A percentile compares a stretch with the other conserved stretches of the same genome.
phyloP scores from a whole-genome alignment of 352 stramenopile genomes.

The Aphanomyces stellatus region DNA sequence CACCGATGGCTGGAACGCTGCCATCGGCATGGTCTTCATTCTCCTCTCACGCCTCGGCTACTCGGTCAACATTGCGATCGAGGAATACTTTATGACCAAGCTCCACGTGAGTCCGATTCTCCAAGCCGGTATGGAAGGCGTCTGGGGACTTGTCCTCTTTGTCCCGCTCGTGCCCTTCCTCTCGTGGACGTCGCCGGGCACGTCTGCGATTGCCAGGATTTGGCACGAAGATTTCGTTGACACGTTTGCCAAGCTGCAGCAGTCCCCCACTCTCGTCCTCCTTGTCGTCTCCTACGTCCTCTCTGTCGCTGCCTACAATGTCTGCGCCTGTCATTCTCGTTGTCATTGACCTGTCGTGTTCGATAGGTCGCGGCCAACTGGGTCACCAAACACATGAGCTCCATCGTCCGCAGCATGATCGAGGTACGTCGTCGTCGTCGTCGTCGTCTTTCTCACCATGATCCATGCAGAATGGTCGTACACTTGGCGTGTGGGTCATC shows the following conservation, averaged over 20 bases:
- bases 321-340: conserved; percentile 52
- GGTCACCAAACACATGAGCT: conserved; percentile 75
- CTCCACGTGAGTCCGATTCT: conserved; percentile 79
- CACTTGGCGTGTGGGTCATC: conserved; percentile 65
- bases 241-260: conserved; percentile 55
- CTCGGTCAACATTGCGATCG: conserved; percentile 81
- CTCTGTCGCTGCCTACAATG: conserved; percentile 62
- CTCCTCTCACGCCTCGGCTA: conserved; percentile 66
- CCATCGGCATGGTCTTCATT: conserved; percentile 67
- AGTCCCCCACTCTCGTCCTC: conserved; percentile 49
- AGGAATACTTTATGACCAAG: conserved; percentile 81
- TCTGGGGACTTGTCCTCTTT: conserved; percentile 79
- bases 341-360: conserved; percentile 27
- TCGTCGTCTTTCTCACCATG: background rate
- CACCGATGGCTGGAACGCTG: conserved; percentile 26
- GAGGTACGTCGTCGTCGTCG: conserved; percentile 32
- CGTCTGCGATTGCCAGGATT: conserved; percentile 44
- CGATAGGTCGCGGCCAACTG: conserved; percentile 49
- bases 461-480: conserved; percentile 52
- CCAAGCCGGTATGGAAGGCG: conserved; percentile 74
- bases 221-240: conserved; percentile 77
- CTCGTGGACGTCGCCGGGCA: conserved; percentile 37
- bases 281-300: conserved; percentile 57
- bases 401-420: conserved; percentile 69
- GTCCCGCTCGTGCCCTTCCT: conserved; percentile 53